phyloP scores from a whole-genome alignment of 1,139 yeast species.

The Kurtzmaniella quercitrusa region DNA sequence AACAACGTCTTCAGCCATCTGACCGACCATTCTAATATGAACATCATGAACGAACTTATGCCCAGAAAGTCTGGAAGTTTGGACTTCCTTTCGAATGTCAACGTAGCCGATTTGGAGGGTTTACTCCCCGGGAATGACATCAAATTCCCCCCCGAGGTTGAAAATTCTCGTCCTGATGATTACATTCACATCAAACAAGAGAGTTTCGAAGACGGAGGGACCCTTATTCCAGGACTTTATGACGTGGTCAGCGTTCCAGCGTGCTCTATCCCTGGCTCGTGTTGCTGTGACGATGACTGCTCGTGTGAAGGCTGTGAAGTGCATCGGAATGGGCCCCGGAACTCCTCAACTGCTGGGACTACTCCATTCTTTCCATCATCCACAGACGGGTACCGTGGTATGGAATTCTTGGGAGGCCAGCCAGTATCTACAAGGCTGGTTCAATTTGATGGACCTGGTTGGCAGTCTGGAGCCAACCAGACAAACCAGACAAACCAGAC shows the following conservation, averaged over 20 bases:
- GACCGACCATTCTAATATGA: not conserved
- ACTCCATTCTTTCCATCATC: too few species aligned
- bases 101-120: not conserved
- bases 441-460: not conserved
- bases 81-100: not conserved
- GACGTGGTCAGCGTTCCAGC: slow-evolving; percentile 30
- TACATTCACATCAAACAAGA: not conserved
- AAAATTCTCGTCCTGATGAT: not conserved
- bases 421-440: not conserved
- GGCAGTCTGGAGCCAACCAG: not conserved
- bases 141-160: not conserved
- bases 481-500: not conserved
- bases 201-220: not conserved
- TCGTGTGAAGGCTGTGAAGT: slow-evolving; percentile 44
- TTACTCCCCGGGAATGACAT: not conserved
- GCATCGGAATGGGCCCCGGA: slow-evolving; percentile 27
- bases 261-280: slow-evolving; percentile 48
- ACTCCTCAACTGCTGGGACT: too few species aligned
- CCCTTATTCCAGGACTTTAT: slow-evolving; percentile 9
- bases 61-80: not conserved
- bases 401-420: not conserved
- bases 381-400: not conserved
- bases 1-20: not conserved
- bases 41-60: not conserved
- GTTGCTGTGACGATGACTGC: slow-evolving; percentile 47